Percentiles rank a stretch among this genome's conserved stretches.
Conservation (phyloP, 129 eudicot species). For the Ambrosia trifida region DNA sequence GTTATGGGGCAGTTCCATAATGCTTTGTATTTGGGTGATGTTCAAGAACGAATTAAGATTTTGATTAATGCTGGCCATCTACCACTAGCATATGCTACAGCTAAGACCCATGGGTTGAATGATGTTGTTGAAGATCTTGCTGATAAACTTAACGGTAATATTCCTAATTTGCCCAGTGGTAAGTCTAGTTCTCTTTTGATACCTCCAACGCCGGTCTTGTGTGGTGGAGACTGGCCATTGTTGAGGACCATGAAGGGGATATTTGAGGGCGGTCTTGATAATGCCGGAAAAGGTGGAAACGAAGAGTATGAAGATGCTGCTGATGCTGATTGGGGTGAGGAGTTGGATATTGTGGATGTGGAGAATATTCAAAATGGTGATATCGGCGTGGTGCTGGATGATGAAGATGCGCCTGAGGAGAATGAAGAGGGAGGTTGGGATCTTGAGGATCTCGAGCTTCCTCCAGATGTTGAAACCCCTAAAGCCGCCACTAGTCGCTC, state of each 20-base stretch:
- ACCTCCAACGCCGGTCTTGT: slow-evolving; percentile 54
- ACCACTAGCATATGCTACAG: slow-evolving; percentile 70
- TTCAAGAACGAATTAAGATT: slow-evolving; percentile 59
- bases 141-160: slow-evolving; percentile 50
- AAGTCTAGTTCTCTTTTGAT: slow-evolving; percentile 46
- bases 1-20: slow-evolving; percentile 82
- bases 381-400: slow-evolving; percentile 38
- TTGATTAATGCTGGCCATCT: slow-evolving; percentile 64
- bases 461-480: slow-evolving; percentile 62
- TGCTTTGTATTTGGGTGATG: slow-evolving; percentile 65
- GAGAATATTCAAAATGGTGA: slow-evolving; percentile 32
- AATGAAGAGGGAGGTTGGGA: slow-evolving; percentile 78
- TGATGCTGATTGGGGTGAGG: slow-evolving; percentile 69
- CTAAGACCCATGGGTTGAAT: slow-evolving; percentile 54
- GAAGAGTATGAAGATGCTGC: slow-evolving; percentile 65
- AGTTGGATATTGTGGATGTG: slow-evolving; percentile 51
- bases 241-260: slow-evolving; percentile 56
- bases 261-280: slow-evolving; percentile 59
- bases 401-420: slow-evolving; percentile 49
- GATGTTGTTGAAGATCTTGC: slow-evolving; percentile 59
- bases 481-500: slow-evolving; percentile 40
- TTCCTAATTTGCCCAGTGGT: slow-evolving; percentile 53
- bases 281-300: slow-evolving; percentile 38
- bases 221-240: slow-evolving; percentile 66
- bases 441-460: slow-evolving; percentile 74